Conservation (phyloP, 768 basidiomycete genomes). For the Tremella mesenterica region DNA sequence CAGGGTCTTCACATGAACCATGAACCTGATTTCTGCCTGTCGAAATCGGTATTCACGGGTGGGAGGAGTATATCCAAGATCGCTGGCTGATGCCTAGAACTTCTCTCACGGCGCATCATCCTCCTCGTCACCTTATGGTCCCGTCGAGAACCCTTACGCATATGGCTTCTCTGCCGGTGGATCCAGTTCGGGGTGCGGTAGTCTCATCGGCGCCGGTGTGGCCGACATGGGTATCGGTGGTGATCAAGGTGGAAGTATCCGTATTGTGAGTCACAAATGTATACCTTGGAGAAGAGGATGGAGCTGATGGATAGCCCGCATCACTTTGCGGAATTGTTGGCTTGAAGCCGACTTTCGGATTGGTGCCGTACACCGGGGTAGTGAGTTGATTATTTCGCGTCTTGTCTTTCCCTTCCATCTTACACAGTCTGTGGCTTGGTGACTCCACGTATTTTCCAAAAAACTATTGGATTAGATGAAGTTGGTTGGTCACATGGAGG, state of each 20-base stretch:
- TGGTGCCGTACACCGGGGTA: constrained; percentile 51
- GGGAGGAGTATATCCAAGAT: no score
- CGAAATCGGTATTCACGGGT: no score
- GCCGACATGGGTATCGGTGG: constrained; percentile 51
- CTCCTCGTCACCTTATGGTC: constrained; percentile 46
- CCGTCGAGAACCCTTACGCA: constrained; percentile 49
- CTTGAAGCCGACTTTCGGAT: constrained; percentile 48
- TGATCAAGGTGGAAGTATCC: constrained; percentile 50
- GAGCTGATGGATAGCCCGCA: constrained; percentile 41
- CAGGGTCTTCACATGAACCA: not conserved
- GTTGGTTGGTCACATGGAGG: no score
- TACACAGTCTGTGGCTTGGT: not conserved
- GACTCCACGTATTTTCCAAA: not conserved
- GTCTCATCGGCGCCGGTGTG: constrained; percentile 46
- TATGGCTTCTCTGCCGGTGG: constrained; percentile 48
- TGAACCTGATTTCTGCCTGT: no score
- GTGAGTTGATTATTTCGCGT: not conserved
- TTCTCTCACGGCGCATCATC: constrained; percentile 47
- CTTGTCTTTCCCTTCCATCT: not conserved
- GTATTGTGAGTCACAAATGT: constrained; percentile 32
- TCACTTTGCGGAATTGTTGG: constrained; percentile 49
- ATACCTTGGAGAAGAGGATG: not conserved
- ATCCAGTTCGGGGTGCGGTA: constrained; percentile 49
- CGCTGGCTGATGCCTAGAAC: constrained; percentile 13
- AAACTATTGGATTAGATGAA: no score